These are phyloP conservation scores for Ormosia emarginata DNA, from an alignment of 306 rosid species.

Conservation along the genomic window DNA sequence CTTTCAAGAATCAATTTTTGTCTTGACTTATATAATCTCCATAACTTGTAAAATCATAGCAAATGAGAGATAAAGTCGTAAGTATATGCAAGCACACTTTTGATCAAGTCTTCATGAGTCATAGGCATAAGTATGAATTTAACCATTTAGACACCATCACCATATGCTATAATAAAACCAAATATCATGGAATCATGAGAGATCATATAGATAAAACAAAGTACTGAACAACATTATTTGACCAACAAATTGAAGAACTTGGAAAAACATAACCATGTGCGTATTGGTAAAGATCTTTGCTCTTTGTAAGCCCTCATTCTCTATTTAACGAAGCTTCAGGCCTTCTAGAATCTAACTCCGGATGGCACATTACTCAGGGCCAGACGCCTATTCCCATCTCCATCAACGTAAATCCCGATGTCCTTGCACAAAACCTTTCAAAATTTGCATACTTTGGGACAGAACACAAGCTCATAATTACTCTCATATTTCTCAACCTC, in stretches of 20 bases:
- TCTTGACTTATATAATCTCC: not conserved
- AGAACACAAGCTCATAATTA: conserved; percentile 37
- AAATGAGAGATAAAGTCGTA: not conserved
- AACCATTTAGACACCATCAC: not conserved
- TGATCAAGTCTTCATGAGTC: not conserved
- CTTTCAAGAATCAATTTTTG: not conserved
- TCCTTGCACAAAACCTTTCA: conserved; percentile 26
- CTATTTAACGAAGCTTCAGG: not conserved
- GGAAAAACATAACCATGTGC: not conserved
- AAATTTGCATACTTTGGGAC: conserved; percentile 41
- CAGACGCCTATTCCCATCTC: not conserved
- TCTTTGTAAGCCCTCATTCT: not conserved
- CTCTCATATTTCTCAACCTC: conserved; percentile 28
- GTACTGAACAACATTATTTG: not conserved
- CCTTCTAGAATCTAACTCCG: too few species aligned
- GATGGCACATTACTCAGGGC: not conserved
- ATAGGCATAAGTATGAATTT: not conserved
- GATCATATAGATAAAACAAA: not conserved
- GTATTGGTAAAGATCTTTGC: too few species aligned
- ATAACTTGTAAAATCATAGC: not conserved
- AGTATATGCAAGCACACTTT: not conserved
- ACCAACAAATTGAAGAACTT: not conserved
- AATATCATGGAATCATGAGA: not conserved
- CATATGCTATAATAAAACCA: not conserved
- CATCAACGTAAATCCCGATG: not conserved